Evolutionary conservation across 768 basidiomycete species (phyloP), one percentile per base, ranked within the genome.

Genomic region (Suillus sp.): DNA sequence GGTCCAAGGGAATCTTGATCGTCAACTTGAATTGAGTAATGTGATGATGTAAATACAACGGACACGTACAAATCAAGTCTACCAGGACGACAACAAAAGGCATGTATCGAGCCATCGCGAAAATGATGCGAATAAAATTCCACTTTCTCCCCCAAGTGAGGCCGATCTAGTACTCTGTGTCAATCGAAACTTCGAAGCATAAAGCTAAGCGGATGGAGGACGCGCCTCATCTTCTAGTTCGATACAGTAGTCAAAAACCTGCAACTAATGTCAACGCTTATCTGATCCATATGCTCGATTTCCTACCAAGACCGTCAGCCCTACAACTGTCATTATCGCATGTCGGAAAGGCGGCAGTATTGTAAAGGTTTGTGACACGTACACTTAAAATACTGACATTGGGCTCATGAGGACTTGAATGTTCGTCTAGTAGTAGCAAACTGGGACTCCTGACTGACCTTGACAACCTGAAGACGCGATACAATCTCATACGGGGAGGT

Each of bases 31-130:
- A 37, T 37, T 55, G 34, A 55, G 16, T 2, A 16, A 55, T 25
- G n/a, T 8, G 8, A 10, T 2, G 22, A 25, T 16, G 13, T 22
- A 35, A 22, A 50, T 18, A 25, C 22, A 55, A 55, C n/a, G 34
- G 35, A 34, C 54, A 55, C 54, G 4, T 55, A 55, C 54, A 55
- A 16, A 37, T 37, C 35, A 37, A 55, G 54, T 55, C 53, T 22
- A 55, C 34, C n/a, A 7, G 14, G 53, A 55, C 34, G 8, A 8
- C n/a, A 22, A 35, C n/a, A 35, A 55, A 55, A 35, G 53, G 34
- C 34, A 35, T 55, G 8, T 37, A 55, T 14, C 54, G 35, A 55
- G 54, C 54, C 14, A 16, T 13, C 14, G 14, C 22, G 9, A 55
- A 25, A 55, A 55, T 5, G 14, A 55, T 55, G 35, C 35, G 54